phyloP scores from a whole-genome alignment of 169 alveolate species.

The Eimeria zaria region DNA sequence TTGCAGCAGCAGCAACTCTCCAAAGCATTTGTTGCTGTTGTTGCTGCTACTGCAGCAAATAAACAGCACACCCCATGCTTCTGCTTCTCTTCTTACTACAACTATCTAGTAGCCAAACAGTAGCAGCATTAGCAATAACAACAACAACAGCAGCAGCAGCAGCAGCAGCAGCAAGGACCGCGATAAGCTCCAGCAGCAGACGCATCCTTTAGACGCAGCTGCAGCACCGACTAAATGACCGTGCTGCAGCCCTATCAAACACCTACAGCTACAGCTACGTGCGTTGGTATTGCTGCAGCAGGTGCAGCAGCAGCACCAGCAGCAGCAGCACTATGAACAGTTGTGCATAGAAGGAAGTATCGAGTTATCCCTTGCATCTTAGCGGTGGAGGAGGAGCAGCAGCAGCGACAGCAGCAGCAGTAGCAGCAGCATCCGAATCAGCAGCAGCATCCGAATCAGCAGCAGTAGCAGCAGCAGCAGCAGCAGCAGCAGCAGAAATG shows the following conservation, averaged over 20 bases:
- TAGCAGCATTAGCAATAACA: background rate
- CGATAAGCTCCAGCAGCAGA: background rate
- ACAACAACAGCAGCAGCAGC: background rate
- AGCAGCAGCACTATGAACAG: background rate
- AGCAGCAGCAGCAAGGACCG: background rate
- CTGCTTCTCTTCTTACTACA: background rate
- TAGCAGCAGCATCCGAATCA: background rate
- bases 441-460: background rate
- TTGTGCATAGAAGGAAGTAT: background rate
- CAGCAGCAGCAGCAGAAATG: conserved; percentile 13
- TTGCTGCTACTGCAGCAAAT: background rate
- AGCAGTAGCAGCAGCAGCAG: background rate
- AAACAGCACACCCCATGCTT: background rate
- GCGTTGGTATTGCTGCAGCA: background rate
- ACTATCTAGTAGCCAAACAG: background rate
- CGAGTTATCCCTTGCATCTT: background rate
- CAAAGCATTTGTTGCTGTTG: background rate
- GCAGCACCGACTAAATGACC: background rate
- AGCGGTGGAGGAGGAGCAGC: background rate
- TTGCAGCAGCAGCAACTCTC: conserved; percentile 8
- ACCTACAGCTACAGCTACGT: background rate
- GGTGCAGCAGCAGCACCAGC: background rate
- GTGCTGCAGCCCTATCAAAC: background rate
- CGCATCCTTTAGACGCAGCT: background rate
- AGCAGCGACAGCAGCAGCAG: conserved; percentile 16